Conservation (phyloP, 140 eudicot species). For the Flaveria floridana region DNA sequence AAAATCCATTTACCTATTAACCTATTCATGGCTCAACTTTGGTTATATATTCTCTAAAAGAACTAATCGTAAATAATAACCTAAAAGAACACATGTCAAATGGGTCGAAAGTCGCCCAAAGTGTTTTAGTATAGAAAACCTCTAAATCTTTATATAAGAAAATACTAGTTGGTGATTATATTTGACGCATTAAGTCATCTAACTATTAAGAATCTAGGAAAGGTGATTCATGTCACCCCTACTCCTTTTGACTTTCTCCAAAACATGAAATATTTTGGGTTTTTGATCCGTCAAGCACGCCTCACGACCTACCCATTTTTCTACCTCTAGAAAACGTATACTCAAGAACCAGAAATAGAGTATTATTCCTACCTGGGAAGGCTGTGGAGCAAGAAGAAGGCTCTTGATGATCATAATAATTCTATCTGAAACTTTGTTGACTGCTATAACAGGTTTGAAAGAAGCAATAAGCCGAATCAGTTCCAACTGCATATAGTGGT, state of each 20-base stretch:
- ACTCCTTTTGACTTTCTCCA: neutral
- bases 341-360: slow-evolving; percentile 20
- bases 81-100: neutral
- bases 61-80: neutral
- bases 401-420: slow-evolving; percentile 49
- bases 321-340: neutral
- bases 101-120: slow-evolving; percentile 7
- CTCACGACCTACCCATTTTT: slow-evolving; percentile 14
- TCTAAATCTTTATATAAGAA: neutral
- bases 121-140: neutral
- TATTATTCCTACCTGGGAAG: slow-evolving; percentile 58
- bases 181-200: neutral
- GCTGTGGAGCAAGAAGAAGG: slow-evolving; percentile 45
- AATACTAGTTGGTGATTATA: neutral
- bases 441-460: slow-evolving; percentile 74
- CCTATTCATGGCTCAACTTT: neutral
- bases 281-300: neutral
- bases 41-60: neutral
- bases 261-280: neutral
- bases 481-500: slow-evolving; percentile 64
- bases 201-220: neutral
- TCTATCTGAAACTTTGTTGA: slow-evolving; percentile 71
- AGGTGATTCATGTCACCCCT: slow-evolving; percentile 7
- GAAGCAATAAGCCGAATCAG: slow-evolving; percentile 67
- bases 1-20: neutral